These are phyloP conservation scores for Trichoderma hamatum DNA, from an alignment of 2,329 filamentous ascomycete genomes.

Conservation along the genomic window DNA sequence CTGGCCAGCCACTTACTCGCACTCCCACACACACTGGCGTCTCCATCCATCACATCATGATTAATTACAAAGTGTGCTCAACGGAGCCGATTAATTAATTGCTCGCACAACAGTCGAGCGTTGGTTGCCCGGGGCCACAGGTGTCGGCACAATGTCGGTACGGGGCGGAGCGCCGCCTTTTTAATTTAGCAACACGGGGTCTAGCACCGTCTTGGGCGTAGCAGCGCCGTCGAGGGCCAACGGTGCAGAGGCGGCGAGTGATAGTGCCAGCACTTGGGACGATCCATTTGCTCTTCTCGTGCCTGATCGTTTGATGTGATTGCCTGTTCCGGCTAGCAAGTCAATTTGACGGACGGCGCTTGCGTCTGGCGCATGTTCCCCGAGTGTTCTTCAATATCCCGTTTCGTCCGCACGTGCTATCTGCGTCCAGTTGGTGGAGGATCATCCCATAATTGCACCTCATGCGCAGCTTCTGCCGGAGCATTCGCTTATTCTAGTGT, in stretches of 20 bases:
- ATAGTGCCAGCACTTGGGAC: constrained; percentile 19
- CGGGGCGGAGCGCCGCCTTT: constrained; percentile 15
- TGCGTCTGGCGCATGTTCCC: constrained; percentile 4
- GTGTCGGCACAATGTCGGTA: constrained; percentile 26
- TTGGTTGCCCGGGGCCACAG: neutral
- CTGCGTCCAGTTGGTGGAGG: neutral
- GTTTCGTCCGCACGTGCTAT: constrained; percentile 15
- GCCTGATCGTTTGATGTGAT: constrained; percentile 16
- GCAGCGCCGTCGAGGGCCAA: constrained; percentile 9
- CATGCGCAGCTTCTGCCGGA: constrained; percentile 1
- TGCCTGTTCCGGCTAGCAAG: constrained; percentile 20
- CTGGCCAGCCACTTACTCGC: constrained; percentile 9
- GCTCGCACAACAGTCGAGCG: neutral
- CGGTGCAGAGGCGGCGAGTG: constrained; percentile 3
- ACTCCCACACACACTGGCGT: neutral
- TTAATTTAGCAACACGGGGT: constrained; percentile 12
- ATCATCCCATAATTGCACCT: constrained; percentile 22
- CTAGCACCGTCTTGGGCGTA: constrained; percentile 23
- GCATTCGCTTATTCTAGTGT: constrained; percentile 7
- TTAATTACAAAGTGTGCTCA: neutral
- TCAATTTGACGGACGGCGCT: constrained; percentile 4
- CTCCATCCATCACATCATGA: neutral
- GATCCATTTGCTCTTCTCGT: constrained; percentile 8
- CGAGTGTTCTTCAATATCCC: constrained; percentile 14
- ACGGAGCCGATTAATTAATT: neutral